Percentiles rank a stretch among this genome's conserved stretches.
phyloP scores from a whole-genome alignment of 495 filamentous ascomycete genomes.

The Staphylotrichum tortipilum region DNA sequence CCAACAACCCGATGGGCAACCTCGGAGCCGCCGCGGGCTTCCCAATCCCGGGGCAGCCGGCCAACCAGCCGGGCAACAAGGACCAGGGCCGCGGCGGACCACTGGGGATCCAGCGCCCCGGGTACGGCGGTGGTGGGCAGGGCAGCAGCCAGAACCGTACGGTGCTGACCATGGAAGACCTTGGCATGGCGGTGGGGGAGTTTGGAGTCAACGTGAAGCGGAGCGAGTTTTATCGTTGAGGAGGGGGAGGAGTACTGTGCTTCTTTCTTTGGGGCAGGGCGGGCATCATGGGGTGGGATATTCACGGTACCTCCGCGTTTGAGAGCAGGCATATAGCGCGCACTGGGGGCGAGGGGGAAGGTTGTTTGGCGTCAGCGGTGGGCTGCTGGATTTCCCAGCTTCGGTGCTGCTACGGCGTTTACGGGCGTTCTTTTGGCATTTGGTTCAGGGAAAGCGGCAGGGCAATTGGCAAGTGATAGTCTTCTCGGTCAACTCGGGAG shows the following conservation, averaged over 20 bases:
- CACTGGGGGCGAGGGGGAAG: background rate
- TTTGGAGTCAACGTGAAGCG: slow-evolving; percentile 96
- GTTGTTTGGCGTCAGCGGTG: background rate
- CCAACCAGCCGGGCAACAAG: slow-evolving; percentile 46
- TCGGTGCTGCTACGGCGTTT: slow-evolving; percentile 2
- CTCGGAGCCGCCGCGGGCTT: slow-evolving; percentile 71
- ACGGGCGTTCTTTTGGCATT: background rate
- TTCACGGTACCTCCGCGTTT: too few species aligned
- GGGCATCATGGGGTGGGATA: background rate
- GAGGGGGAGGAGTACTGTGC: background rate
- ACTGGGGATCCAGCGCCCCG: slow-evolving; percentile 80
- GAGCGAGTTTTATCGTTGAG: slow-evolving; percentile 91
- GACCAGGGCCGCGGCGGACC: slow-evolving; percentile 53
- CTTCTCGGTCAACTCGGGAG: too few species aligned
- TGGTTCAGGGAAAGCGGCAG: background rate
- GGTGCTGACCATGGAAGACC: slow-evolving; percentile 96
- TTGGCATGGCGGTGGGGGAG: slow-evolving; percentile 94
- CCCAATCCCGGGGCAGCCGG: slow-evolving; percentile 50
- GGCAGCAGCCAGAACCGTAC: slow-evolving; percentile 87
- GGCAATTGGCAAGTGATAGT: background rate
- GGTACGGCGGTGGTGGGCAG: slow-evolving; percentile 85
- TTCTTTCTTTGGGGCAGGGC: background rate
- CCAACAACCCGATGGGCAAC: slow-evolving; percentile 80
- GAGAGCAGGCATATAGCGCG: too few species aligned
- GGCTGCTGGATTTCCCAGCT: too few species aligned